phyloP scores from a whole-genome alignment of 1,139 yeast genomes.

The Suhomyces guaymorum region DNA sequence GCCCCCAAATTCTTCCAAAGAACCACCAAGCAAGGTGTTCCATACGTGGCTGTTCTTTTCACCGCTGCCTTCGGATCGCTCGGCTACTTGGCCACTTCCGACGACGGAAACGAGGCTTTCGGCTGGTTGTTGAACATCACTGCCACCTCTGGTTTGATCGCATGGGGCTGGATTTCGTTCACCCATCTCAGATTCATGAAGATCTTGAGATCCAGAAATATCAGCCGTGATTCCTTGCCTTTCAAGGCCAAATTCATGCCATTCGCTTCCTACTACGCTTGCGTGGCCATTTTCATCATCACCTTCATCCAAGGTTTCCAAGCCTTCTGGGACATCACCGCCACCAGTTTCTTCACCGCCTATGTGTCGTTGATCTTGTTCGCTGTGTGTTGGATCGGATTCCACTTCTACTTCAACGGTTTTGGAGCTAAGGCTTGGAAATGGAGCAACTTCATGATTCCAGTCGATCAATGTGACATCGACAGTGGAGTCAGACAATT shows the following conservation, averaged over 20 bases:
- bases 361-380: constrained; percentile 64
- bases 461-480: constrained; percentile 59
- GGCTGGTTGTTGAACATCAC: constrained; percentile 81
- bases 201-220: constrained; percentile 53
- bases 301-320: constrained; percentile 71
- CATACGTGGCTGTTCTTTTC: constrained; percentile 56
- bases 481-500: constrained; percentile 61
- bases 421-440: constrained; percentile 34
- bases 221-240: constrained; percentile 65
- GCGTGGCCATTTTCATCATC: constrained; percentile 50
- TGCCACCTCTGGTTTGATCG: constrained; percentile 72
- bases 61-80: constrained; percentile 64
- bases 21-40: constrained; percentile 67
- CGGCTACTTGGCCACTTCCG: constrained; percentile 66
- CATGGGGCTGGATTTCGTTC: constrained; percentile 69
- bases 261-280: constrained; percentile 59
- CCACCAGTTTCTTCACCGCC: constrained; percentile 61
- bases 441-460: constrained; percentile 36
- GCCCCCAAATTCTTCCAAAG: constrained; percentile 59
- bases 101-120: constrained; percentile 69
- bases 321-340: constrained; percentile 57
- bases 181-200: constrained; percentile 70
- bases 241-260: constrained; percentile 71
- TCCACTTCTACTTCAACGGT: constrained; percentile 52
- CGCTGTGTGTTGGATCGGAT: constrained; percentile 50